Evolutionary conservation across 2,329 filamentous ascomycete genomes (phyloP), one percentile per base, ranked within the genome.

Genomic region (Pestalotiopsis sp.): DNA sequence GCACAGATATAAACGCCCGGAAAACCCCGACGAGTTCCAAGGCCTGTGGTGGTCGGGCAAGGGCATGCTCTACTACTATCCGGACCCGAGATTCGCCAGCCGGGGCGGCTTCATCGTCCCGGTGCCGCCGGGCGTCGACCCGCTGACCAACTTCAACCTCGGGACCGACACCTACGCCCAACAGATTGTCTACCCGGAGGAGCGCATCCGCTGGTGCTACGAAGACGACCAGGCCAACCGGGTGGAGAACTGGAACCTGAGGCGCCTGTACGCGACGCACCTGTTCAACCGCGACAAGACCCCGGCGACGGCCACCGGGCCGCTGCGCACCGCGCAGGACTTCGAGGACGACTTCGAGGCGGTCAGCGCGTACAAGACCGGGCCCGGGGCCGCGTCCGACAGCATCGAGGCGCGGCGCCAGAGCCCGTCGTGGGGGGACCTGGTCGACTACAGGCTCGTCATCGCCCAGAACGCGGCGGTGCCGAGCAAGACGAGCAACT

Each of bases 181-280:
- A 13, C 74, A 73, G 63, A 68, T 67, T 4, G 39, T 76, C 13
- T 75, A 75, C 52, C 76, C 77, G 1, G 77, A 79, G 68, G 71
- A 78, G 45, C 76, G 76, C 45, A 69, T 79, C 12, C 65, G 64
- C 14, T 79, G 77, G 77, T 75, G 76, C 23, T 72, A 78, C 60
- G 9, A 17, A 20, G 31, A 62, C 31, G 31, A 36, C 31, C 27
- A 36, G n/a, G 31, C 59, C 5, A 20, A 36, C 31, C 9, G 31
- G 31, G 7, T 36, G 7, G 31, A 36, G 31, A 36, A 36, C 31
- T 36, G 31, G 31, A 36, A 36, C 31, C 31, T 36, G 31, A 2
- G 31, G 31, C 31, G 31, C 31, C 31, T 9, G 31, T 65, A 67
- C 20, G 7, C 70, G 5, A 25, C 55, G 2, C 45, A 68, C 41